Evolutionary conservation across 495 filamentous ascomycete species (phyloP).

Genomic region (Extremus antarcticus): DNA sequence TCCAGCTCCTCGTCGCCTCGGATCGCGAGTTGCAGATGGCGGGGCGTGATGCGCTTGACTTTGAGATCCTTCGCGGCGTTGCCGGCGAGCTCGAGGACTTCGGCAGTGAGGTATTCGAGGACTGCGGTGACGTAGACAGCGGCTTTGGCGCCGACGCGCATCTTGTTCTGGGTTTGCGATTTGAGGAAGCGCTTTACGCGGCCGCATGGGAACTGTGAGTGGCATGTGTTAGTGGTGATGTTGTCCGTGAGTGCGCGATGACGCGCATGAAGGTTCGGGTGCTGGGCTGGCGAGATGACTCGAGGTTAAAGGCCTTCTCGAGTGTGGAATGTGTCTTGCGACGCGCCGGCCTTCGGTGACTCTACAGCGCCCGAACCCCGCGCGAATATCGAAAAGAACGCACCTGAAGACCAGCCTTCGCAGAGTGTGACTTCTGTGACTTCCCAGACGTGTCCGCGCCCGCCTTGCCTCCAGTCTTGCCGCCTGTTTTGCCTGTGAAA

Average conservation of each 20-base stretch:
- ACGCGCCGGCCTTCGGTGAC: conserved; percentile 6
- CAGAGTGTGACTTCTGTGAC: conserved; percentile 95
- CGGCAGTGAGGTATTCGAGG: conserved; percentile 93
- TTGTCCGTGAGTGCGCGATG: background rate
- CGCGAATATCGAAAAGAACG: conserved; percentile 33
- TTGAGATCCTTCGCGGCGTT: conserved; percentile 99
- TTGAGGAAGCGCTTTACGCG: conserved; percentile 99
- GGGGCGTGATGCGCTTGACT: conserved; percentile 98
- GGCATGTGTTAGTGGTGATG: background rate
- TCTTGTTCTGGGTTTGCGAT: conserved; percentile 98
- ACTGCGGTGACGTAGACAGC: conserved; percentile 98
- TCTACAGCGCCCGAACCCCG: background rate
- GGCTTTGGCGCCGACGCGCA: conserved; percentile 98
- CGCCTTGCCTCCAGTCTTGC: conserved; percentile 65
- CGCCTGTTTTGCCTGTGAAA: conserved; percentile 63
- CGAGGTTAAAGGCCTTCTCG: no score
- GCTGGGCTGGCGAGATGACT: background rate
- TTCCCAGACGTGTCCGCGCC: conserved; percentile 62
- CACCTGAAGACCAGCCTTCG: conserved; percentile 97
- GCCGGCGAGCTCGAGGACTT: conserved; percentile 95
- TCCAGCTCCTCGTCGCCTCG: conserved; percentile 97
- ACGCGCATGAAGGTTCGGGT: no score
- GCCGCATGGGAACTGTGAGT: conserved; percentile 82
- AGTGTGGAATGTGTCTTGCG: conserved; percentile 7
- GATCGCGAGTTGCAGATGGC: conserved; percentile 95